Base-by-base conservation (phyloP, 495 filamentous ascomycete species). In the Chaetomium fimeti region DNA sequence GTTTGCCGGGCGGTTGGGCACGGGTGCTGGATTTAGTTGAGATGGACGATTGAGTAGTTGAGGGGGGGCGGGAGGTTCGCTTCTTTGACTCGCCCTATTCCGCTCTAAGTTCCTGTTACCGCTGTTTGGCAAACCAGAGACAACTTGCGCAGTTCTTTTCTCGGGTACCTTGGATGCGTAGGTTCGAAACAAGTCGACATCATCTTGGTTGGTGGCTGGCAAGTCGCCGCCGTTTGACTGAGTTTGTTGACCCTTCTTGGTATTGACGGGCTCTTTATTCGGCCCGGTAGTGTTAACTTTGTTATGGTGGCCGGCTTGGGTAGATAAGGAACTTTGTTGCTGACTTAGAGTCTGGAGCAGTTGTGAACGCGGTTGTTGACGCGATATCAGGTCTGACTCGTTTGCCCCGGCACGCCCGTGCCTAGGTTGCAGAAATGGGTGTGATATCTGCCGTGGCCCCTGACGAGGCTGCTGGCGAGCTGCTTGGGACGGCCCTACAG, bases 221-320 rank as follows among this genome's bases (percentile, higher is more conserved):
- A 57, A 22, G 38, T 42, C 24, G 16, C 32, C 40, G 0, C 40
- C 57, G 6, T 45, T 43, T 2, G 36, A 32, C 32, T 61, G 25
- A 47, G 27, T 28, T 63, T 38, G 11, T 48, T 20, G 16, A 66
- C 56, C 51, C 4, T 32, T 62, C 36, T 58, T 68, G 12, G 47
- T 16, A 9, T 59, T 62, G 38, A 32, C 40, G n/a, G 27, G 43
- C 38, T 62, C 43, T 28, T 3, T 18, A 3, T 43, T 18, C 15
- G 9, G 16, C 5, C 3, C 51, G 45, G 24, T 48, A 12, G 22
- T 24, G 28, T n/a, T 53, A 20, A n/a, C 15, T 18, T 3, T 8
- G 7, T 47, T 47, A n/a, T n/a, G 43, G 3, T 18, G 40, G 9
- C 2, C 18, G 4, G 11, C 1, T 18, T 43, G 40, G 16, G 40